A percentile compares a stretch with the other conserved stretches of the same genome.
Conservation (phyloP, 2,329 filamentous ascomycete species). For the Aureobasidium pullulans region DNA sequence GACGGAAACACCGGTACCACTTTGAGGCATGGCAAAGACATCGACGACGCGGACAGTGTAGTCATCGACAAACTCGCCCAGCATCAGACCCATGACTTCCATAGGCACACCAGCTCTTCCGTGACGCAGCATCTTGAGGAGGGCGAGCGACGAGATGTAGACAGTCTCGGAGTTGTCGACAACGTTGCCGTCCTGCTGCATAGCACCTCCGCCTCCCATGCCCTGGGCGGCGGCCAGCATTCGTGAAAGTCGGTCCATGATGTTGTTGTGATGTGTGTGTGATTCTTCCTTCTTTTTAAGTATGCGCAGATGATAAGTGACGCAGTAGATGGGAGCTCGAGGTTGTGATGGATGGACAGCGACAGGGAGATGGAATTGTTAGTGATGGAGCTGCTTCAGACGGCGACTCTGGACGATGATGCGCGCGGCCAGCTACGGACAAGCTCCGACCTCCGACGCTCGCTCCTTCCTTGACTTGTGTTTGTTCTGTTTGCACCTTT, state of each 20-base stretch:
- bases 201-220: constrained; percentile 51
- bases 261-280: constrained; percentile 11
- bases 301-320: not conserved
- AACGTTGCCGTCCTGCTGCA: constrained; percentile 72
- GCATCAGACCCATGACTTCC: constrained; percentile 99
- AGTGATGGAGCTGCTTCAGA: not conserved
- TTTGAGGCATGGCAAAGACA: constrained; percentile 99
- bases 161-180: constrained; percentile 99
- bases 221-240: constrained; percentile 70
- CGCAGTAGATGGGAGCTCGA: not conserved
- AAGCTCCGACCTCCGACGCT: not conserved
- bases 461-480: not conserved
- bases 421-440: not conserved
- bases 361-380: not conserved
- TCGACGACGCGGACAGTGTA: constrained; percentile 98
- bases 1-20: constrained; percentile 94
- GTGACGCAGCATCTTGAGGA: constrained; percentile 98
- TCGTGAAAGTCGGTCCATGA: constrained; percentile 86
- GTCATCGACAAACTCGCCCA: constrained; percentile 97
- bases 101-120: constrained; percentile 96
- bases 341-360: not conserved
- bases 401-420: constrained; percentile 5
- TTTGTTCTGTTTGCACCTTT: not conserved
- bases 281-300: not conserved
- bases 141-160: constrained; percentile 93